phyloP scores from a whole-genome alignment of 345 rosid species.

The Carallia pectinifolia region DNA sequence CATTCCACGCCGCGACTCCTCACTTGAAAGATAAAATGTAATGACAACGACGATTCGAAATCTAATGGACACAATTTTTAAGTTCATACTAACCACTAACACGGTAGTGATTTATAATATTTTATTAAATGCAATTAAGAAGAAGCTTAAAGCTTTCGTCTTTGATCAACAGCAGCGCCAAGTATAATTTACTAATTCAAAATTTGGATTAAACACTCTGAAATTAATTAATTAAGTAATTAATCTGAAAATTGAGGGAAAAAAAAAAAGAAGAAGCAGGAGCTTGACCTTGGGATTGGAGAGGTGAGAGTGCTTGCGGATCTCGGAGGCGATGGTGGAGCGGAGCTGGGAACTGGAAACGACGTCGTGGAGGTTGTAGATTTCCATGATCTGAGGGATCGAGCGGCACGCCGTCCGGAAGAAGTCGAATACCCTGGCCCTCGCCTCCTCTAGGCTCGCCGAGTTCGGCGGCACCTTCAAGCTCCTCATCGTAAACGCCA shows the following conservation, averaged over 20 bases:
- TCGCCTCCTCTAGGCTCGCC: constrained; percentile 76
- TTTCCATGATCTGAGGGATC: constrained; percentile 72
- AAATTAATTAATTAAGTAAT: neutral
- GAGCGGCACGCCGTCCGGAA: constrained; percentile 81
- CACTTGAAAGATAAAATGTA: too few relatives aligned
- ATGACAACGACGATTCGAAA: too few relatives aligned
- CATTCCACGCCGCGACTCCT: too few relatives aligned
- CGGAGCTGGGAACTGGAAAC: constrained; percentile 76
- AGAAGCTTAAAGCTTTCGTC: too few relatives aligned
- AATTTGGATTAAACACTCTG: neutral
- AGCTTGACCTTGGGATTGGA: constrained; percentile 73
- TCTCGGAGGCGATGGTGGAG: constrained; percentile 70
- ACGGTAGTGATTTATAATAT: too few relatives aligned
- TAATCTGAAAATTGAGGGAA: neutral
- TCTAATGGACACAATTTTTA: too few relatives aligned
- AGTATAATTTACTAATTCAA: neutral
- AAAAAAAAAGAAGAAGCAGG: neutral
- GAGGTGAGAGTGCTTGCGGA: constrained; percentile 72
- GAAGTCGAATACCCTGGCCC: constrained; percentile 70
- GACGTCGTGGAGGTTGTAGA: constrained; percentile 88
- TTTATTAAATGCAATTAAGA: too few relatives aligned
- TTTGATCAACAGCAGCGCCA: too few relatives aligned
- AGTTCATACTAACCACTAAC: too few relatives aligned
- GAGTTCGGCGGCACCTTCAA: constrained; percentile 87
- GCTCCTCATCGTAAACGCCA: constrained; percentile 61